Evolutionary conservation across 2,329 filamentous ascomycete species (phyloP), one percentile per base, ranked within the genome.

Genomic region (Huntiella abstrusa): DNA sequence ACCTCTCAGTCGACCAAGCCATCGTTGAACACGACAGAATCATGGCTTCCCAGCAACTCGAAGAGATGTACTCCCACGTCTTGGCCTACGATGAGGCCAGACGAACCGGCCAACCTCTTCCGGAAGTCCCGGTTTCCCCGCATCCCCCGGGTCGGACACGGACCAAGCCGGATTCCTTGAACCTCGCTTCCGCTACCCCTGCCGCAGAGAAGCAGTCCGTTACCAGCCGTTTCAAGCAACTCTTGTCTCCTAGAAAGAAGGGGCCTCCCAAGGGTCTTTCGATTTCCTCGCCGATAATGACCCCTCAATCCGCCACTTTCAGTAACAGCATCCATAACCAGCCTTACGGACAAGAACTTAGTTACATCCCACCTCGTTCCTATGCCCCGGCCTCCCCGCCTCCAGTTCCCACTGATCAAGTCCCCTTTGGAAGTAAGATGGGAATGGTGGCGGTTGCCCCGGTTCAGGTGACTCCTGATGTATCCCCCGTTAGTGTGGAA

Each of bases 1-100:
- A 83, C 50, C 71, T 70, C 12, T 77, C 75, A 16, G 83, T 95
- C 50, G 85, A 95, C 59, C 77, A 80, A 49, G 71, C 70, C 49
- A 72, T 94, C 12, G 71, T 95, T 17, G 73, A 80, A 49, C 71
- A 74, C 50, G 83, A 94, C 61, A 75, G 73, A 58, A 69, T 72
- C 56, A 79, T 80, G 65, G 77, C 83, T 52, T 78, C 91, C 60
- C 70, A 79, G 53, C 83, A 94, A 59, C 77, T 95, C 61, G 86
- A 94, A 60, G 77, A 83, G 55, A 77, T 96, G 59, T 96, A 95
- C 63, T 85, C 79, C 51, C 81, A 86, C 54, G 87, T 94, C 52
- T 81, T 94, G 77, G 84, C 86, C 60, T 83, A 93, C 55, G 87
- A 95, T 56, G 74, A 72, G 49, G 74, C 74, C 44, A 79, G 77